A percentile compares a stretch with the other conserved stretches of the same genome.
Evolutionary conservation across 2,329 filamentous ascomycete genomes (phyloP).

Genomic region (Colletotrichum higginsianum): DNA sequence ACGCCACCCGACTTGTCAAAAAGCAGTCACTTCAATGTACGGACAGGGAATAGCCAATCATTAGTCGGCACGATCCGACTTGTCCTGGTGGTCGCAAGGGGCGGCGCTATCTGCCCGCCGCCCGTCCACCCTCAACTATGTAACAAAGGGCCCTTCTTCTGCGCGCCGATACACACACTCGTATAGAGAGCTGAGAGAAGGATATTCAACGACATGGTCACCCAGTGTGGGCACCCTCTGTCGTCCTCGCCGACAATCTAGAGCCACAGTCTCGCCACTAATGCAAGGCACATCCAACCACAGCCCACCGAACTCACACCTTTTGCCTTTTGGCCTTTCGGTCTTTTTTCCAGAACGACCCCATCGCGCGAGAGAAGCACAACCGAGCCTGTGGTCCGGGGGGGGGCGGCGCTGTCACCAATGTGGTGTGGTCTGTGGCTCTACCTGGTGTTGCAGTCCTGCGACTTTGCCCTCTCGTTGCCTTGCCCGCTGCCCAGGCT

Average conservation of each 20-base stretch:
- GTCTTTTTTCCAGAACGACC: constrained; percentile 9
- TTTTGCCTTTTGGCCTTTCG: not conserved
- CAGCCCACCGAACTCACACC: constrained; percentile 24
- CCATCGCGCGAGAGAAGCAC: not conserved
- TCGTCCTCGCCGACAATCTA: constrained; percentile 38
- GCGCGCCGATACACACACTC: not conserved
- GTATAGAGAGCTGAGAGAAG: not conserved
- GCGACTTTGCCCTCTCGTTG: constrained; percentile 26
- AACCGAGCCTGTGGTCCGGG: not conserved
- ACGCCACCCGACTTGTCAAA: constrained; percentile 18
- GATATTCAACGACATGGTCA: not conserved
- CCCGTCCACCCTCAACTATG: constrained; percentile 3
- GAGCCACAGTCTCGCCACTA: constrained; percentile 29
- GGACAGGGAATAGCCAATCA: not conserved
- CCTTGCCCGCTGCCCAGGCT: constrained; percentile 23
- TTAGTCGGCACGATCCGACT: constrained; percentile 9
- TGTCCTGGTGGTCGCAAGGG: constrained; percentile 1
- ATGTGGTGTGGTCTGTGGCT: too few species aligned
- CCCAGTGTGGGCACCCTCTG: constrained; percentile 1
- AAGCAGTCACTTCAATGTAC: too few species aligned
- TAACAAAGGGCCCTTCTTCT: not conserved
- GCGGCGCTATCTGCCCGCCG: constrained; percentile 25
- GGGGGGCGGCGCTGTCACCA: not conserved
- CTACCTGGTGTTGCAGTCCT: not conserved
- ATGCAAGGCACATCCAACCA: constrained; percentile 43